Conservation (phyloP, 495 filamentous ascomycete genomes). For the Haplographium delicatum region DNA sequence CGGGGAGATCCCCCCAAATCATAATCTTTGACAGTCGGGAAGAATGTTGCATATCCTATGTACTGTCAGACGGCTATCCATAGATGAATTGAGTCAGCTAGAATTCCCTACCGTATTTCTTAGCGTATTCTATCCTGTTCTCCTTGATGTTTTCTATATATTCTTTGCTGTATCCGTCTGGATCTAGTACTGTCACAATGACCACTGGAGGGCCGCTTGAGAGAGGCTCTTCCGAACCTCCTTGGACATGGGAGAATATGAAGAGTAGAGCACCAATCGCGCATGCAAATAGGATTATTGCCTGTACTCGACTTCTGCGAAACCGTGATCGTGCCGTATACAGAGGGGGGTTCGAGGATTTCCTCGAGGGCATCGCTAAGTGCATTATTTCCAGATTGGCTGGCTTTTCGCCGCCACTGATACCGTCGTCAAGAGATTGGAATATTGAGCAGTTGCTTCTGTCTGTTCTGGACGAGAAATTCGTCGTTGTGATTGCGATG, state of each 20-base stretch:
- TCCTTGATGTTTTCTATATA: conserved; percentile 68
- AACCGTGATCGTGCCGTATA: conserved; percentile 51
- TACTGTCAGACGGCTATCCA: conserved; percentile 6
- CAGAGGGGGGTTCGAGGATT: conserved; percentile 63
- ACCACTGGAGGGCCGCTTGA: conserved; percentile 76
- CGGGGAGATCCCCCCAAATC: conserved; percentile 57
- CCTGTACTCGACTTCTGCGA: conserved; percentile 62
- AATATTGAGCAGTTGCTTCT: neutral
- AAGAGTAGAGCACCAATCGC: conserved; percentile 51
- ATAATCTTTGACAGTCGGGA: conserved; percentile 72
- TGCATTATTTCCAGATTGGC: conserved; percentile 58
- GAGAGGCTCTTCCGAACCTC: conserved; percentile 44
- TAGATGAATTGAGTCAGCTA: neutral
- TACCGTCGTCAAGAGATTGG: conserved; percentile 1
- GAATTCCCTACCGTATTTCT: conserved; percentile 68
- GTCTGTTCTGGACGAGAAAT: neutral
- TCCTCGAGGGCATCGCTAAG: conserved; percentile 83
- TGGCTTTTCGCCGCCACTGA: conserved; percentile 14
- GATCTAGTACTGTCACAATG: conserved; percentile 80
- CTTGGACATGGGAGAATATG: conserved; percentile 54
- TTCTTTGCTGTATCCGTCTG: conserved; percentile 46
- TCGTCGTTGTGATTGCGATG: conserved; percentile 2
- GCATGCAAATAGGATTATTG: conserved; percentile 46
- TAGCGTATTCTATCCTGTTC: conserved; percentile 83
- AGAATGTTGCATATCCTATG: conserved; percentile 82